Conservation (phyloP, 1,284 basidiomycete genomes). For the Ganoderma sinense region DNA sequence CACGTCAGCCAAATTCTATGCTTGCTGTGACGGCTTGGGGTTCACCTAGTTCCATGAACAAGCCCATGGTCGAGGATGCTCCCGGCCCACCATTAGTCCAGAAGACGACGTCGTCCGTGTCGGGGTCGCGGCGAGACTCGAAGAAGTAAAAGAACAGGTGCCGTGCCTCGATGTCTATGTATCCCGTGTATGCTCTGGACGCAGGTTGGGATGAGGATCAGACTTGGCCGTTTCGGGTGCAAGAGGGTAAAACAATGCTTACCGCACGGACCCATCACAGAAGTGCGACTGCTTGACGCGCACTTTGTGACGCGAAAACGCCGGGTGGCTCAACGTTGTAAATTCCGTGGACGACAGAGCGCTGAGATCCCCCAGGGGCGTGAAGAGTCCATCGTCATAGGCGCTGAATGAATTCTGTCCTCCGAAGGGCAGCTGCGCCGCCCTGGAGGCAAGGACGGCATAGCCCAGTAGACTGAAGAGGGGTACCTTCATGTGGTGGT, state of each 20-base stretch:
- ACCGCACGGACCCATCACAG: conserved; percentile 35
- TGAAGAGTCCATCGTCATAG: conserved; percentile 42
- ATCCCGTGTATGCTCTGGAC: conserved; percentile 48
- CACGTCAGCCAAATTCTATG: not conserved
- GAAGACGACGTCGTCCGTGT: conserved; percentile 70
- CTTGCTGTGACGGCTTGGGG: not conserved
- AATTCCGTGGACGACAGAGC: conserved; percentile 48
- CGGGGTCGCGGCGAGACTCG: conserved; percentile 75
- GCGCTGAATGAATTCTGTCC: conserved; percentile 9
- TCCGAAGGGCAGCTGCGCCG: conserved; percentile 19
- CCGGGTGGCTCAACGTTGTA: conserved; percentile 57
- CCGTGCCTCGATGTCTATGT: conserved; percentile 74
- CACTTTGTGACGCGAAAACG: conserved; percentile 57
- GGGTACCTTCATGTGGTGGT: not conserved
- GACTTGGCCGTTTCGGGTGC: not conserved
- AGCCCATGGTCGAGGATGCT: conserved; percentile 62
- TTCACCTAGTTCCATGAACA: conserved; percentile 78
- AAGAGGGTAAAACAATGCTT: not conserved
- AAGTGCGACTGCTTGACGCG: conserved; percentile 51
- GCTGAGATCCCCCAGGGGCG: conserved; percentile 49
- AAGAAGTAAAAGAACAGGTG: conserved; percentile 87
- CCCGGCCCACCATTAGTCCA: conserved; percentile 72
- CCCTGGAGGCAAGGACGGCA: not conserved
- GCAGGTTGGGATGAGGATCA: not conserved
- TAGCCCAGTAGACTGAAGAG: not conserved